These are phyloP conservation scores for Solanum tarapatanum DNA, from an alignment of 257 asterid species.

Conservation along the genomic window DNA sequence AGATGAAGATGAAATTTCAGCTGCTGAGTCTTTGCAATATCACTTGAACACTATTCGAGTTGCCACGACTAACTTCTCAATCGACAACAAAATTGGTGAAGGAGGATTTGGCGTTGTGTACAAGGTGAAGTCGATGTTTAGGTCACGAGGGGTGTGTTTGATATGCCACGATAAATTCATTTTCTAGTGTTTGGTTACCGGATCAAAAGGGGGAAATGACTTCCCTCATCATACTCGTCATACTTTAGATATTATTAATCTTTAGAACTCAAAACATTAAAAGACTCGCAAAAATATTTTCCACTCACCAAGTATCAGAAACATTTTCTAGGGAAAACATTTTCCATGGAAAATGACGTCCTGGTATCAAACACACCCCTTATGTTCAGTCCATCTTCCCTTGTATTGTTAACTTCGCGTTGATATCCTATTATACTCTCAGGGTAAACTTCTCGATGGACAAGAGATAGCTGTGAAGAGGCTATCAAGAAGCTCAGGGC, in stretches of 20 bases:
- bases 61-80: slow-evolving; percentile 8
- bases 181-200: not conserved
- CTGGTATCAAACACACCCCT: not conserved
- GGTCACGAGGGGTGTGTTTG: not conserved
- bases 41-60: slow-evolving; percentile 1
- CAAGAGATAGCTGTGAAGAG: slow-evolving; percentile 16
- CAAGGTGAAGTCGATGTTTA: not conserved
- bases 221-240: not conserved
- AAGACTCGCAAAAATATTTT: no score
- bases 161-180: not conserved
- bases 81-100: slow-evolving; percentile 1
- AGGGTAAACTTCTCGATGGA: slow-evolving; percentile 7
- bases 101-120: slow-evolving; percentile 13
- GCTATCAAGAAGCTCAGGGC: slow-evolving; percentile 3
- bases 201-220: not conserved
- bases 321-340: not conserved
- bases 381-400: not conserved
- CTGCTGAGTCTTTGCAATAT: not conserved
- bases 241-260: not conserved
- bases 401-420: not conserved
- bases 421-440: not conserved
- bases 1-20: not conserved
- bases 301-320: not conserved
- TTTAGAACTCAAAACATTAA: not conserved
- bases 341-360: no score